These are phyloP conservation scores for Acer negundo DNA, from an alignment of 345 rosid genomes.

Conservation along the genomic window DNA sequence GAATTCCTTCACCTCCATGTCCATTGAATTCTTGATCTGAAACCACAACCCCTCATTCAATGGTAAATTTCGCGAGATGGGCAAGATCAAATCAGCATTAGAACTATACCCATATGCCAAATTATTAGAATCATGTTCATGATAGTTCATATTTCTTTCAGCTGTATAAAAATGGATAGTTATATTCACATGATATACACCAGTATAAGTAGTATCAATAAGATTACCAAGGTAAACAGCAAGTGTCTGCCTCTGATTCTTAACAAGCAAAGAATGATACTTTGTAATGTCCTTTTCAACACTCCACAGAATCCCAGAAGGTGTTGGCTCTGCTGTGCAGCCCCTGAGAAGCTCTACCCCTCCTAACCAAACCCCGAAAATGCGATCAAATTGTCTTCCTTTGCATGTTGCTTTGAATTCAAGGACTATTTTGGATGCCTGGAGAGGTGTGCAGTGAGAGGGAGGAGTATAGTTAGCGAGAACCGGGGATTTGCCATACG, in stretches of 20 bases:
- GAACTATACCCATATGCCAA: slow-evolving; percentile 36
- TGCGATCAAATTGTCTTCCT: slow-evolving; percentile 86
- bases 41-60: slow-evolving; percentile 90
- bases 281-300: slow-evolving; percentile 77
- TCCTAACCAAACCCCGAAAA: slow-evolving; percentile 84
- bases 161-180: slow-evolving; percentile 66
- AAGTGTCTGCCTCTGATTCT: slow-evolving; percentile 52
- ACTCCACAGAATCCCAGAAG: slow-evolving; percentile 73
- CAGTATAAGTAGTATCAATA: slow-evolving; percentile 66
- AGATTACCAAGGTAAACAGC: slow-evolving; percentile 74
- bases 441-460: slow-evolving; percentile 46
- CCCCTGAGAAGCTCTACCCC: slow-evolving; percentile 93
- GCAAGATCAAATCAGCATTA: slow-evolving; percentile 74
- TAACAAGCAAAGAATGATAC: slow-evolving; percentile 71
- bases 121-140: slow-evolving; percentile 3
- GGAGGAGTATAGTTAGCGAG: slow-evolving; percentile 71
- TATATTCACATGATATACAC: slow-evolving; percentile 73
- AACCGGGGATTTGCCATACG: slow-evolving; percentile 69
- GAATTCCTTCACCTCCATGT: slow-evolving; percentile 49
- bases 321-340: slow-evolving; percentile 89
- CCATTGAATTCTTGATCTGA: slow-evolving; percentile 54
- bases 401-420: slow-evolving; percentile 76
- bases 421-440: slow-evolving; percentile 71
- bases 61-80: slow-evolving; percentile 65
- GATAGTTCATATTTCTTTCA: slow-evolving; percentile 18